Conservation (phyloP, 768 basidiomycete genomes). For the Mycena olivaceomarginata region DNA sequence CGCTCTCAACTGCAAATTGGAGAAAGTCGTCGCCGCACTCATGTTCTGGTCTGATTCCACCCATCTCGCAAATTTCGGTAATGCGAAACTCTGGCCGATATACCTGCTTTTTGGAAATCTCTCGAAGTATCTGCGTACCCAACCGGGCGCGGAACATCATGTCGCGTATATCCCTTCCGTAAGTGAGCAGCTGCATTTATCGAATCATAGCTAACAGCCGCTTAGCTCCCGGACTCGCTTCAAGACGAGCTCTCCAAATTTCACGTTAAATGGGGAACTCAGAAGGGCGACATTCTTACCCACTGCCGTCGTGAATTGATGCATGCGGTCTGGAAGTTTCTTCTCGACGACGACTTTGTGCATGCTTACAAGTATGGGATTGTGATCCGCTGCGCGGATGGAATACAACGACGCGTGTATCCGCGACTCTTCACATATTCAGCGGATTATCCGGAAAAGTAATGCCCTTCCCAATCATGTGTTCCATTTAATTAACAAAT, state of each 20-base stretch:
- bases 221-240: constrained; percentile 51
- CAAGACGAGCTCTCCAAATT: constrained; percentile 44
- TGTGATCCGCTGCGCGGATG: constrained; percentile 48
- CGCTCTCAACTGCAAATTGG: constrained; percentile 42
- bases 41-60: constrained; percentile 56
- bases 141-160: constrained; percentile 48
- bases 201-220: neutral
- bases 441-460: constrained; percentile 54
- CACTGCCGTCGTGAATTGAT: constrained; percentile 53
- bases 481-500: neutral
- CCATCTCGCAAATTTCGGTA: constrained; percentile 53
- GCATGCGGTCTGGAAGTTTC: constrained; percentile 49
- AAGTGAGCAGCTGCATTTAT: constrained; percentile 17
- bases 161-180: constrained; percentile 58
- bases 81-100: constrained; percentile 55
- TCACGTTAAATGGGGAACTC: constrained; percentile 37
- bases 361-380: constrained; percentile 50
- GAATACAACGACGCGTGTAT: constrained; percentile 46
- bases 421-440: constrained; percentile 50
- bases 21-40: constrained; percentile 47
- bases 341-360: constrained; percentile 50
- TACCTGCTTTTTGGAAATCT: constrained; percentile 58
- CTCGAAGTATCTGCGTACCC: constrained; percentile 56
- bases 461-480: neutral
- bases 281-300: constrained; percentile 44